Evolutionary conservation across 1,284 basidiomycete species (phyloP), one percentile per base, ranked within the genome.

Genomic region (Hypsizygus ulmarius): DNA sequence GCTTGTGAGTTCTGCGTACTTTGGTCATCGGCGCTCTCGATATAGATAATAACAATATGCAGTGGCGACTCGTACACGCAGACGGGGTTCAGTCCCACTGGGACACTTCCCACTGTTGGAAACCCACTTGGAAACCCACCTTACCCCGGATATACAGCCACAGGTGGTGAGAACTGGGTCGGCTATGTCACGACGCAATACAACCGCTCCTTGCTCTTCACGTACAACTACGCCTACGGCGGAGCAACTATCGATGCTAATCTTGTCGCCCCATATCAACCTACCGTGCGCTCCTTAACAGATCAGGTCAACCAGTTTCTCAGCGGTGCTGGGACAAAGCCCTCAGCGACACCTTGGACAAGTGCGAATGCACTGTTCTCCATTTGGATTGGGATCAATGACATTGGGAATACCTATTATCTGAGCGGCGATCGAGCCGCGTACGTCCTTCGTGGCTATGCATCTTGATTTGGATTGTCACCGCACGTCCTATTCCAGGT

Each of bases 301-400:
- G 79, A 82, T 54, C 79, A 82, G 58, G 77, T 81, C 18, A 75
- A 76, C 53, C 59, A 77, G 47, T 81, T 80, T 60, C 59, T 81
- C 42, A 62, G 39, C 19, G 62, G 64, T 4, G 71, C 67, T 6
- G 75, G 67, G 3, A 68, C 47, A 25, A 76, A 75, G 60, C 76
- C 79, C 1, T 64, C 69, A 4, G 63, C 63, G 7, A 69, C 74
- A 9, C 75, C 77, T 1, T 82, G 80, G 80, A 77, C 74, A 16
- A 73, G 72, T 47, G 54, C 52, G 5, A 76, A 79, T 52, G 50
- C 79, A 27, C 55, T 83, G 45, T 82, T 82, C 63, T 78, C 78
- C 0, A 67, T 82, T 33, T 82, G 72, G 71, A 82, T 83, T 45
- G 81, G 81, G 0, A 77, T 82, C 53, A 82, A 83, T 56, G 81